Evolutionary conservation across 768 basidiomycete genomes (phyloP), one percentile per base, ranked within the genome.

Genomic region (Tulasnella calospora): DNA sequence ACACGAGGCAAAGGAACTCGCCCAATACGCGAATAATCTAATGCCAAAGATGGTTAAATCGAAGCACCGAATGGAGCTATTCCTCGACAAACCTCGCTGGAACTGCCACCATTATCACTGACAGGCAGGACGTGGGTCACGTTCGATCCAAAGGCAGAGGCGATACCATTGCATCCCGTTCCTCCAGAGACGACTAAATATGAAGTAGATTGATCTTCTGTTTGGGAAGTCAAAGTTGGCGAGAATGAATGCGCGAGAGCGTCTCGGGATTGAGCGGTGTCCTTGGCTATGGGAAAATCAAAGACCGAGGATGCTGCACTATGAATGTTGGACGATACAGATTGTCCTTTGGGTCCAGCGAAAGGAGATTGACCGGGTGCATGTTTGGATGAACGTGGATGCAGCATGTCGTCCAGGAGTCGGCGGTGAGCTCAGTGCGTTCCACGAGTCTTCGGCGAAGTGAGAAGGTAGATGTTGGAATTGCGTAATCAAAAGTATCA

Each of bases 31-130:
- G 90, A 74, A 96, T 94, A 74, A 97, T 97, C 86, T 81, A 44
- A 13, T 40, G 47, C 27, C 27, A 41, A 74, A 57, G 35, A 44
- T 5, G 75, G 33, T 23, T 78, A 33, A 78, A n/a, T 41, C 41
- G 61, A 70, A 36, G 76, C 76, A 41, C 27, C 40, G 12, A 23
- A 71, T 71, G 61, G 57, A 61, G 57, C 57, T n/a, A 27, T 61
- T 30, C 57, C 23, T 61, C 57, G 30, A 78, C 77, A 51, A 33
- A 81, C 79, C 74, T 98, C 96, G 80, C 93, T 94, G 2, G 95
- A 97, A 3, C 94, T 95, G 67, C 96, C 96, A 0, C 96, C 96
- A 83, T 98, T 95, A 83, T 98, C 96, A 8, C 95, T 96, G 41
- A 98, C 94, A 7, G 96, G 96, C 44, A 98, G 87, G 35, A 96